phyloP scores from a whole-genome alignment of 805 yeast genomes.

The Candida bentonensis region DNA sequence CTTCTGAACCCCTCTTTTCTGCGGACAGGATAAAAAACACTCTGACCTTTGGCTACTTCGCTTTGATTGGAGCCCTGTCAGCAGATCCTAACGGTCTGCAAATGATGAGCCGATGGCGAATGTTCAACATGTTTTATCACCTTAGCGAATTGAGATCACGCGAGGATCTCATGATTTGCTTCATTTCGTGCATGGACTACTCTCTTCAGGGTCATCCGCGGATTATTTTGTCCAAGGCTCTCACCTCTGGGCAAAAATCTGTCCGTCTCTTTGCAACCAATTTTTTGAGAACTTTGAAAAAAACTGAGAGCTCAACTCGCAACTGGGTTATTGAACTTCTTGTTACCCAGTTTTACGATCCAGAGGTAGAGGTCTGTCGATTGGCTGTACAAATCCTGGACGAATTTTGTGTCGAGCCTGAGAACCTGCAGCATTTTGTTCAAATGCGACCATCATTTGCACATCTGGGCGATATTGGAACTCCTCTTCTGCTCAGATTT shows the following conservation, averaged over 20 bases:
- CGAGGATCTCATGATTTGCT: slow-evolving; percentile 40
- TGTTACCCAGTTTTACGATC: slow-evolving; percentile 59
- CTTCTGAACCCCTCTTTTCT: slow-evolving; percentile 64
- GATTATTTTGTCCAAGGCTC: slow-evolving; percentile 48
- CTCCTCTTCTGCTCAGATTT: slow-evolving; percentile 47
- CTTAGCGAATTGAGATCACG: slow-evolving; percentile 41
- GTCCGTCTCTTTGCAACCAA: slow-evolving; percentile 47
- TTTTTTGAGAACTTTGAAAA: slow-evolving; percentile 28
- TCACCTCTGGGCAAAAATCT: slow-evolving; percentile 37
- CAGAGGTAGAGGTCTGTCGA: slow-evolving; percentile 38
- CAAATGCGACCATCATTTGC: slow-evolving; percentile 40
- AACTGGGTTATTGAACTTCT: slow-evolving; percentile 40
- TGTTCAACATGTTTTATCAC: slow-evolving; percentile 68
- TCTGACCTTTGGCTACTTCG: slow-evolving; percentile 61
- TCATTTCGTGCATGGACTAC: slow-evolving; percentile 51
- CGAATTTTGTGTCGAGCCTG: slow-evolving; percentile 33
- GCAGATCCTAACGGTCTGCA: slow-evolving; percentile 45
- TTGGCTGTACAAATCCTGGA: slow-evolving; percentile 43
- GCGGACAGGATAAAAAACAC: slow-evolving; percentile 45
- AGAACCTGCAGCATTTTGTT: slow-evolving; percentile 38
- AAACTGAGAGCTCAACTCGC: slow-evolving; percentile 8
- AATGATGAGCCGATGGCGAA: slow-evolving; percentile 68
- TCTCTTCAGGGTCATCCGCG: slow-evolving; percentile 51
- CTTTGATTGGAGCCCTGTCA: slow-evolving; percentile 62
- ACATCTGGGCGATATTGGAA: slow-evolving; percentile 37